A percentile compares a stretch with the other conserved stretches of the same genome.
phyloP scores from a whole-genome alignment of 306 rosid species.

The Gillenia trifoliata region DNA sequence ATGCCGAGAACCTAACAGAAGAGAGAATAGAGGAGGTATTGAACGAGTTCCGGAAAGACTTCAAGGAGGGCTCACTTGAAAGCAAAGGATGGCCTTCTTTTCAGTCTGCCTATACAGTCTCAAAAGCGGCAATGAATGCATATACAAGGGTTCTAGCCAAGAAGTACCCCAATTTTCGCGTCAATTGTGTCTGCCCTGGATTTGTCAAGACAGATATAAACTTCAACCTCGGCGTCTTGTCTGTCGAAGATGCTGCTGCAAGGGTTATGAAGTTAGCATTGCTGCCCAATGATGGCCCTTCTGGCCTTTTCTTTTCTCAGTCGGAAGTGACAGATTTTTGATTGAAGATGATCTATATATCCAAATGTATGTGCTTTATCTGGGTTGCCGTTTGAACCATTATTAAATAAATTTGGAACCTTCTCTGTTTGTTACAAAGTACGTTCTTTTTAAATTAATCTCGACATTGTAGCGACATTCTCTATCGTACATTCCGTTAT shows the following conservation, averaged over 20 bases:
- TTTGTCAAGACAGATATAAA: conserved; percentile 28
- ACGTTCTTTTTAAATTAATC: no score
- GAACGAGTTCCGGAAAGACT: conserved; percentile 1
- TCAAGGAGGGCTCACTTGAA: conserved; percentile 1
- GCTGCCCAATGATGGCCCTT: conserved; percentile 27
- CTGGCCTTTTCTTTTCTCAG: conserved; percentile 12
- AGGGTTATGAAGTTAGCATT: conserved; percentile 35
- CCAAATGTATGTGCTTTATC: not conserved
- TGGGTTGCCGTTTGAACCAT: no score
- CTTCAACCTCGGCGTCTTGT: conserved; percentile 21
- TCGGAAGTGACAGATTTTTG: conserved; percentile 1
- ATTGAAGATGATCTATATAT: not conserved
- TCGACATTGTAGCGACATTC: no score
- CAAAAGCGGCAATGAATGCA: conserved; percentile 15
- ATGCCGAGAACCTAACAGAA: conserved; percentile 35
- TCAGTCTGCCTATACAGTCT: not conserved
- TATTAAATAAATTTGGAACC: no score
- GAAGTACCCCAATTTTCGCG: not conserved
- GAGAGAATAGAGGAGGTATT: conserved; percentile 21
- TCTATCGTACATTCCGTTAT: no score
- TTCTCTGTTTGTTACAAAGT: no score
- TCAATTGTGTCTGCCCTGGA: conserved; percentile 30
- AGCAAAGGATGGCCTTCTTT: not conserved
- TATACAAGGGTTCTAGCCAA: conserved; percentile 21
- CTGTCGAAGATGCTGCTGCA: conserved; percentile 41